These are phyloP conservation scores for Pestalotiopsis sp. DNA, from an alignment of 2,329 filamentous ascomycete genomes.

Conservation along the genomic window DNA sequence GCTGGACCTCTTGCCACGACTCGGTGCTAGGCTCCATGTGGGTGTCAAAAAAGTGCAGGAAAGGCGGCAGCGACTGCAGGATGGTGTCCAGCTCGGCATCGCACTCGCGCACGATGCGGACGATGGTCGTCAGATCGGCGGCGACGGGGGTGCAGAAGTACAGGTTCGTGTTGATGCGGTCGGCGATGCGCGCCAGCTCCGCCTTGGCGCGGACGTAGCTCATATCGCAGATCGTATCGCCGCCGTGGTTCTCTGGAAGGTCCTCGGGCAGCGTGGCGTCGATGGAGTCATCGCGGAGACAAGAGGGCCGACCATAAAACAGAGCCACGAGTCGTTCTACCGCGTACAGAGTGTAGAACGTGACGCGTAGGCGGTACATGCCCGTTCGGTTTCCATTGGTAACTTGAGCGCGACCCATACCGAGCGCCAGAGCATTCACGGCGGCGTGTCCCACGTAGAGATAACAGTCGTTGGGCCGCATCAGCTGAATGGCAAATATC, in stretches of 20 bases:
- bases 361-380: neutral
- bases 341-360: neutral
- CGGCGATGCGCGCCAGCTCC: neutral
- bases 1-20: neutral
- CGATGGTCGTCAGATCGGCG: neutral
- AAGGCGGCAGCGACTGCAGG: neutral
- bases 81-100: neutral
- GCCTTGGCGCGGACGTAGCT: neutral
- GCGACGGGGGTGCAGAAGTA: neutral
- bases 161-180: neutral
- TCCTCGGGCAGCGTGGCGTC: neutral
- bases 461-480: neutral
- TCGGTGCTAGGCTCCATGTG: neutral
- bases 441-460: neutral
- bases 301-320: neutral
- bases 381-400: neutral
- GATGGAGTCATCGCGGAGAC: neutral
- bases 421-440: neutral
- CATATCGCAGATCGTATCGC: neutral
- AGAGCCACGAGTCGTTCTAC: neutral
- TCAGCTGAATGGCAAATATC: neutral
- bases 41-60: neutral
- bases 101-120: neutral
- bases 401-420: neutral
- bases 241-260: neutral